A percentile compares a stretch with the other conserved stretches of the same genome.
Evolutionary conservation across 2,329 filamentous ascomycete genomes (phyloP).

Genomic region (Claviceps humidiphila): DNA sequence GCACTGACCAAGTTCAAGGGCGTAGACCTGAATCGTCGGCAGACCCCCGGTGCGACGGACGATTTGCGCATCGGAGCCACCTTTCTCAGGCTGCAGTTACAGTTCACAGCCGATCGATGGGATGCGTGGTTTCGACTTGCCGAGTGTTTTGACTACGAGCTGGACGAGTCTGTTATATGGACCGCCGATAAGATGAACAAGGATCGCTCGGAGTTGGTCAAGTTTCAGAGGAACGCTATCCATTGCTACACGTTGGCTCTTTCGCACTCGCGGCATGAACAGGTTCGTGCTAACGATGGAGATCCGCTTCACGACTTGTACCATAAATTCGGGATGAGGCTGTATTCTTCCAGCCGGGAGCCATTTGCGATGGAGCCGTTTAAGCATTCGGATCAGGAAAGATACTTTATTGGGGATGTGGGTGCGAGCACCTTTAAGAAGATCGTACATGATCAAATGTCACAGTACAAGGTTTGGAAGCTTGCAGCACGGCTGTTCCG

Average conservation of each 20-base stretch:
- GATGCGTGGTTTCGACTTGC: constrained; percentile 83
- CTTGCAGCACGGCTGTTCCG: constrained; percentile 43
- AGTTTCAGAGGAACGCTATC: constrained; percentile 65
- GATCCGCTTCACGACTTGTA: constrained; percentile 46
- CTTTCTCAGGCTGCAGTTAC: constrained; percentile 69
- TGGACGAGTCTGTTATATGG: constrained; percentile 82
- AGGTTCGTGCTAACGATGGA: constrained; percentile 31
- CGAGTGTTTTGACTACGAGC: constrained; percentile 75
- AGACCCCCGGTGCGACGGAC: constrained; percentile 66
- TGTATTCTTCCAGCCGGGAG: constrained; percentile 49
- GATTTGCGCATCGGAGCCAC: constrained; percentile 71
- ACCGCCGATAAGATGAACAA: constrained; percentile 85
- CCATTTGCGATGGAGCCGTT: constrained; percentile 52
- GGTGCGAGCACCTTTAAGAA: constrained; percentile 38
- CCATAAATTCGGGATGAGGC: constrained; percentile 46
- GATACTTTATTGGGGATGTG: constrained; percentile 40
- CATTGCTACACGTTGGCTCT: constrained; percentile 60
- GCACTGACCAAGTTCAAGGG: constrained; percentile 71
- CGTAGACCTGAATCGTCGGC: constrained; percentile 57
- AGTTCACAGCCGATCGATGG: constrained; percentile 72
- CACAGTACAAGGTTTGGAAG: constrained; percentile 48
- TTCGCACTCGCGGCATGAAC: constrained; percentile 37
- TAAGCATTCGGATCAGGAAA: constrained; percentile 39
- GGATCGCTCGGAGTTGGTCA: constrained; percentile 58
- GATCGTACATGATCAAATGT: constrained; percentile 42